Evolutionary conservation across 2,329 filamentous ascomycete genomes (phyloP), one percentile per base, ranked within the genome.

Genomic region (Alternaria dauci): DNA sequence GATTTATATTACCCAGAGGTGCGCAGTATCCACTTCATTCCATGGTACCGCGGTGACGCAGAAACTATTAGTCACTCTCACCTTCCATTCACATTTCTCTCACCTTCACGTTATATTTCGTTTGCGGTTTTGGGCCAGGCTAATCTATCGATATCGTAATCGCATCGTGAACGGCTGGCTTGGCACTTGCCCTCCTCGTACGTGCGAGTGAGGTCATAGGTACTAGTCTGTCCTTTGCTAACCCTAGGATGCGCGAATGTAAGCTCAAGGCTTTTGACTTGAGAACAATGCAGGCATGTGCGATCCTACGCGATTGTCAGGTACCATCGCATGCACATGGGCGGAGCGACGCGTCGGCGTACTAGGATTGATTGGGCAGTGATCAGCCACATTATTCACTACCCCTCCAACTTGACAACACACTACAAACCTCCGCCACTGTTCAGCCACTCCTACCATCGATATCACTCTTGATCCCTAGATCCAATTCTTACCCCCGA

Each of bases 331-430:
- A 50, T 51, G 46, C 52, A 55, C 57, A 52, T 38, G 44, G 56
- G 32, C 47, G 47, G 58, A 47, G 51, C 58, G 43, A 58, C 39
- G 53, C 52, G 50, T 54, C 43, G 38, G 52, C 32, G 56, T 58
- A 58, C 63, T 64, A 67, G 28, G 25, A 41, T 25, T 30, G 55
- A 68, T 55, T 41, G 38, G 58, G 64, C 50, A 63, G 52, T 48
- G 64, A 62, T 63, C 59, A 34, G 58, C 63, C 54, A 57, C 44
- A 53, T 59, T 61, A 68, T 71, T 70, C 66, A 71, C 63, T 54
- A 61, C 69, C 68, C 69, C 69, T 67, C 69, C 60, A 62, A 38
- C 54, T 52, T 47, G 32, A 46, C 51, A 14, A 14, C 25, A 32
- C 36, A 12, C 36, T 44, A 38, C 30, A 28, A 20, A 41, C n/a